Evolutionary conservation across 495 filamentous ascomycete genomes (phyloP), one percentile per base, ranked within the genome.

Genomic region (Lichina pygmaea): DNA sequence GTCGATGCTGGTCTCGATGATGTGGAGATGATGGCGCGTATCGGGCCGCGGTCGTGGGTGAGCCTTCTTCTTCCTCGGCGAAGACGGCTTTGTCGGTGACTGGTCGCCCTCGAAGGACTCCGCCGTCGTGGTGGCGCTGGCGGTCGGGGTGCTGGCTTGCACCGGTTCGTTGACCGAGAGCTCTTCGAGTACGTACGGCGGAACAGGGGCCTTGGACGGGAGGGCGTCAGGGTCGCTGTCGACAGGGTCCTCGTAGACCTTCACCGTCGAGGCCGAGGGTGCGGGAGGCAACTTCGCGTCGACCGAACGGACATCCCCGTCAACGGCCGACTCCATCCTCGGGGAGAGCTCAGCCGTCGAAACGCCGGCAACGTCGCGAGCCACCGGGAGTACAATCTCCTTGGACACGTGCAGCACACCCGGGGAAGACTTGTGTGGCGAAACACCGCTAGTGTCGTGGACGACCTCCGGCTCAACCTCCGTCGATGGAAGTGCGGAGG

Each of bases 201-300:
- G 13, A 2, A 11, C 24, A 0, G 6, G 34, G 32, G 45, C 33
- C 11, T 15, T 36, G 32, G 45, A 33, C 36, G 17, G 8, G 2
- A 15, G 6, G 33, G 13, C 13, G 36, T 46, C 45, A 6, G 38
- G 17, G 17, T 37, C 37, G 15, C 38, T 45, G 12, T 53, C 51
- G n/a, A 52, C 53, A 45, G 63, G 63, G 44, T 66, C 62, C 49
- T 66, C 63, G 32, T 63, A 65, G 32, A 66, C 64, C 31, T 58
- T 38, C 24, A 46, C 6, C 38, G 38, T 33, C 33, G 34, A 5
- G 36, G 36, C 36, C 36, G 36, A 39, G 11, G 13, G 11, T 11
- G 13, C 36, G 36, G 36, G 36, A 6, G 13, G 13, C 13, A 46
- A 31, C 16, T 38, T 39, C 30, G 37, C 33, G n/a, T 24, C 45